Evolutionary conservation across 2,329 filamentous ascomycete species (phyloP), one percentile per base, ranked within the genome.

Genomic region (Byssochlamys sp.): DNA sequence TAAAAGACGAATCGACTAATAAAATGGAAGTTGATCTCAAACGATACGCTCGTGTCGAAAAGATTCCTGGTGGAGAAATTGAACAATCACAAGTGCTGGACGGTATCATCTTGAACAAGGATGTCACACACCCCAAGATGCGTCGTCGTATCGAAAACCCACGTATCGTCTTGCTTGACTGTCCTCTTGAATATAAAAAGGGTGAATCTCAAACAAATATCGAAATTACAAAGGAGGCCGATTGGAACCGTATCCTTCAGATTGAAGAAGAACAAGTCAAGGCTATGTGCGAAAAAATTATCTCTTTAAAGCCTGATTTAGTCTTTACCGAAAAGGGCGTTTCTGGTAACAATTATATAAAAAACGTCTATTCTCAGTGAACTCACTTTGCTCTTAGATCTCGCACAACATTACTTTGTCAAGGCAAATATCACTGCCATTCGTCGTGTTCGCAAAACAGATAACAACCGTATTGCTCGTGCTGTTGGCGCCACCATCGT

Each of bases 111-210:
- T 83, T 99, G 71, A 99, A 99, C 84, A 99, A 99, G 81, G 94
- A 99, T 77, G 97, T 99, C 73, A 99, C 94, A 70, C 94, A 99
- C 77, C 94, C 94, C 63, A 97, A 96, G 82, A 99, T 99, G 94
- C 87, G 94, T 75, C 84, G 94, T 76, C 85, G 85, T 76, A 99
- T 99, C 76, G 91, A 96, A 78, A 97, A 97, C 78, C 94, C 94
- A 52, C 84, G 91, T 66, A 92, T 99, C 62, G 79, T 99, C 60
- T 83, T 99, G 61, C 83, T 99, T 58, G 94, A 99, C 76, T 99
- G 94, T 80, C 86, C 94, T 49, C 79, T 99, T 59, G 94, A 99
- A 80, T 99, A 99, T 82, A 99, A 99, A 83, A 99, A 99, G 84
- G 94, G 94, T 72, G 94, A 99, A 80, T 96, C 91, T 59, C 92